phyloP scores from a whole-genome alignment of 306 rosid genomes.

The Coriaria nepalensis region DNA sequence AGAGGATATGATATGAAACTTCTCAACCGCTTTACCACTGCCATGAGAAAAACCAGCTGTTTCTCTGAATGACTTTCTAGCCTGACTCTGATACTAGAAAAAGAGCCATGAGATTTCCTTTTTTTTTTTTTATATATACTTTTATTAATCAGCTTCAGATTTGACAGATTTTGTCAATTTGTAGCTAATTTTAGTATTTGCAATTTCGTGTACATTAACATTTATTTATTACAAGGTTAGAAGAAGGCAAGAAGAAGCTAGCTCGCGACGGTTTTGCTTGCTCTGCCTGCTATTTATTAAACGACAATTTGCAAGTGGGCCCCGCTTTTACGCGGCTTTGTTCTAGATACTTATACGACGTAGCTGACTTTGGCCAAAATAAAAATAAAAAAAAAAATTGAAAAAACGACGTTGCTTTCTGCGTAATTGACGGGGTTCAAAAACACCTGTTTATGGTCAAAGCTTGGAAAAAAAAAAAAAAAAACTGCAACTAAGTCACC shows the following conservation, averaged over 20 bases:
- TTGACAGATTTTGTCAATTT: background rate
- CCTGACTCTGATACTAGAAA: constrained; percentile 9
- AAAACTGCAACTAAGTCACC: too few relatives aligned
- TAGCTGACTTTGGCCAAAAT: too few relatives aligned
- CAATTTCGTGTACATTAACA: too few relatives aligned
- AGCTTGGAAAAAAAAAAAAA: too few relatives aligned
- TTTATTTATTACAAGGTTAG: background rate
- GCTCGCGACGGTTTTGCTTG: constrained; percentile 5
- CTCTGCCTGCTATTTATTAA: constrained; percentile 2
- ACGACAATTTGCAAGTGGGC: constrained; percentile 12
- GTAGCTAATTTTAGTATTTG: too few relatives aligned
- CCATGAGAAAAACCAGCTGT: constrained; percentile 18
- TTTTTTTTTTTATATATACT: too few relatives aligned
- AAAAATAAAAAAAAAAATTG: too few relatives aligned
- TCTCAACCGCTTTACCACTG: constrained; percentile 8
- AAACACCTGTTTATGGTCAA: too few relatives aligned
- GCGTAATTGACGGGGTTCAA: too few relatives aligned
- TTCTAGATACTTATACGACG: too few relatives aligned
- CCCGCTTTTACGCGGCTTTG: constrained; percentile 31
- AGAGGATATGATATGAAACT: constrained; percentile 7
- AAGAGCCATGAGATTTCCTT: background rate
- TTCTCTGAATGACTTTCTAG: constrained; percentile 12
- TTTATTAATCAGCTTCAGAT: constrained; percentile 6
- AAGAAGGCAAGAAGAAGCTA: background rate
- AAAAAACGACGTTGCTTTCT: too few relatives aligned